Percentiles rank a stretch among this genome's conserved stretches.
phyloP scores from a whole-genome alignment of 2,329 filamentous ascomycete species.

The Talaromyces verruculosus region DNA sequence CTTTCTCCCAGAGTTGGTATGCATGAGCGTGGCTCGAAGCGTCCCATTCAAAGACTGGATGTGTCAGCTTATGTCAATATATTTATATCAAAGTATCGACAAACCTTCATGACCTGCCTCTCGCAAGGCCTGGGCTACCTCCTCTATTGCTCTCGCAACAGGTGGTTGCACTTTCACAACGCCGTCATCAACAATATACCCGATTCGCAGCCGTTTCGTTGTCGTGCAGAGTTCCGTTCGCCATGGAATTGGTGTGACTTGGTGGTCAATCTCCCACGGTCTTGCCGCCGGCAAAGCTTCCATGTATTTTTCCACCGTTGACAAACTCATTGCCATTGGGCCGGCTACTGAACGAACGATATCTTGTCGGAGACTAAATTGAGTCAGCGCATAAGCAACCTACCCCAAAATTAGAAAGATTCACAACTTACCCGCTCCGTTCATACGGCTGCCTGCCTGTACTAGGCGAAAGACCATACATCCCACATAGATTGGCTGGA shows the following conservation, averaged over 20 bases:
- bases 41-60: slow-evolving; percentile 37
- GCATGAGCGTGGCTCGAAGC: slow-evolving; percentile 30
- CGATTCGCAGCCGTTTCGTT: slow-evolving; percentile 55
- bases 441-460: slow-evolving; percentile 38
- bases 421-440: slow-evolving; percentile 33
- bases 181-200: slow-evolving; percentile 59
- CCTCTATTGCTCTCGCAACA: slow-evolving; percentile 55
- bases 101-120: slow-evolving; percentile 56
- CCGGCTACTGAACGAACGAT: slow-evolving; percentile 32
- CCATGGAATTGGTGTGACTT: slow-evolving; percentile 41
- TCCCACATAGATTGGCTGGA: slow-evolving; percentile 37
- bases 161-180: slow-evolving; percentile 62
- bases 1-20: slow-evolving; percentile 36
- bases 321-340: slow-evolving; percentile 30
- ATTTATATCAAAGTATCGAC: slow-evolving; percentile 29
- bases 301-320: slow-evolving; percentile 35
- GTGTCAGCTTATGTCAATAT: neutral
- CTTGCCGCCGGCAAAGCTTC: slow-evolving; percentile 33
- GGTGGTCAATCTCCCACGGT: slow-evolving; percentile 38
- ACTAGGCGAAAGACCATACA: slow-evolving; percentile 40
- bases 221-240: slow-evolving; percentile 27
- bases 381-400: slow-evolving; percentile 18
- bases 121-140: slow-evolving; percentile 56
- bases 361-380: slow-evolving; percentile 29
- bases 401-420: neutral